phyloP scores from a whole-genome alignment of 257 asterid species.

The Echites panduratus region DNA sequence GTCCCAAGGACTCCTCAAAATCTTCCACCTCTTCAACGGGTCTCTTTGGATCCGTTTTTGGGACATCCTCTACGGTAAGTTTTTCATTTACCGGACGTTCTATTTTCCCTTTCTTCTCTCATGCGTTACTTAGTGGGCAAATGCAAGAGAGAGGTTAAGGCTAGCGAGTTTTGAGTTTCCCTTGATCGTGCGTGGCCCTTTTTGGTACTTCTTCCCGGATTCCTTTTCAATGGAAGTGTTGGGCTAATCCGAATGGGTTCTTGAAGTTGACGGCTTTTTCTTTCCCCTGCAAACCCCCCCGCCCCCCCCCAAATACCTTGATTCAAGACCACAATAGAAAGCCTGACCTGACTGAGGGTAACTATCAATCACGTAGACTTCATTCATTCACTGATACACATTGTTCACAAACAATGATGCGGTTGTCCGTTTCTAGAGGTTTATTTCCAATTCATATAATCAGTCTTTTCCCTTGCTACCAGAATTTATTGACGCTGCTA shows the following conservation, averaged over 20 bases:
- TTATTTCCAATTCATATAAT: not conserved
- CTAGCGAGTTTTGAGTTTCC: not conserved
- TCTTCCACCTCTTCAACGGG: slow-evolving; percentile 32
- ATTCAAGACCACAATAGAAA: not conserved
- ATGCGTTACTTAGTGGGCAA: not conserved
- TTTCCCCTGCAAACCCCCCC: too few species aligned
- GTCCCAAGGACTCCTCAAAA: slow-evolving; percentile 53
- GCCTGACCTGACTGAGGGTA: not conserved
- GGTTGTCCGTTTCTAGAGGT: not conserved
- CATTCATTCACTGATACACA: not conserved
- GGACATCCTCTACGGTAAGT: slow-evolving; percentile 51
- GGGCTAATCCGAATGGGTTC: slow-evolving; percentile 1
- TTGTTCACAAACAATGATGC: not conserved
- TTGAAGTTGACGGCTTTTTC: not conserved
- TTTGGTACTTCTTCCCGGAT: not conserved
- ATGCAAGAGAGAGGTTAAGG: not conserved
- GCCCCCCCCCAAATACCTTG: too few species aligned
- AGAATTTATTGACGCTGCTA: too few species aligned
- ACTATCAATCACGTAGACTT: not conserved
- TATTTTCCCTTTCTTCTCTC: not conserved
- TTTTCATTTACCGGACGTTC: not conserved
- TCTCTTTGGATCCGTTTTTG: slow-evolving; percentile 64
- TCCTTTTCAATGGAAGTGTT: not conserved
- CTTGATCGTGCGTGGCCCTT: not conserved
- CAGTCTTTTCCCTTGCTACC: too few species aligned